A percentile compares a stretch with the other conserved stretches of the same genome.
These are phyloP conservation scores for Didymella sp. DNA, from an alignment of 2,329 filamentous ascomycete genomes.

Conservation along the genomic window DNA sequence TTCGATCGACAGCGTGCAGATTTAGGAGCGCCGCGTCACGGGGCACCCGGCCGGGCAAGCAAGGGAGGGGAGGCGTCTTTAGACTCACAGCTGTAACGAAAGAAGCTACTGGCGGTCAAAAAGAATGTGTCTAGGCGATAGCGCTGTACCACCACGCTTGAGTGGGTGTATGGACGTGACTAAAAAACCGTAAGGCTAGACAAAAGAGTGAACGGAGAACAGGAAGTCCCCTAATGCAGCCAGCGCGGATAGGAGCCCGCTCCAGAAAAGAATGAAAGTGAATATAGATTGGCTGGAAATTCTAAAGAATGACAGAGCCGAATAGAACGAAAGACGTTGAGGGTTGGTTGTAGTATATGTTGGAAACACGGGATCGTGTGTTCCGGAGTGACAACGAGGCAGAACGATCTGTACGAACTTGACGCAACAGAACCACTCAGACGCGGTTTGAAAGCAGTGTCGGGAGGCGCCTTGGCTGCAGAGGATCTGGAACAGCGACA, in stretches of 20 bases:
- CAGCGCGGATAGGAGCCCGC: conserved; percentile 51
- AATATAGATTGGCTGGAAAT: conserved; percentile 40
- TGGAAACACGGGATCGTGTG: conserved; percentile 38
- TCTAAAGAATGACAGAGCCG: conserved; percentile 51
- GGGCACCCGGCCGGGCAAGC: conserved; percentile 26
- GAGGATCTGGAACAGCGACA: conserved; percentile 51
- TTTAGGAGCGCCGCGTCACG: conserved; percentile 28
- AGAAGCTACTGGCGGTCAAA: conserved; percentile 23
- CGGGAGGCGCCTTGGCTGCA: conserved; percentile 52
- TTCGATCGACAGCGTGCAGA: conserved; percentile 31
- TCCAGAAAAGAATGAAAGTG: conserved; percentile 46
- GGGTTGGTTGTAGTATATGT: conserved; percentile 48
- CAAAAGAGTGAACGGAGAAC: conserved; percentile 52
- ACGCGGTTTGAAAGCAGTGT: conserved; percentile 50
- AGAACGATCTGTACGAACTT: conserved; percentile 43
- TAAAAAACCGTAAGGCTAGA: conserved; percentile 33
- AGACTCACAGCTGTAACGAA: conserved; percentile 36
- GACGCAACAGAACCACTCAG: conserved; percentile 48
- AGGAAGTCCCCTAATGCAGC: conserved; percentile 44
- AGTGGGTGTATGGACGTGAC: conserved; percentile 31
- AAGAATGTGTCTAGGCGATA: conserved; percentile 49
- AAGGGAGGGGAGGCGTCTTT: conserved; percentile 36
- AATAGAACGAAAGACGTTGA: conserved; percentile 44
- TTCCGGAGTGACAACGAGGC: conserved; percentile 44
- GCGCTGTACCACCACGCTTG: conserved; percentile 42